phyloP scores from a whole-genome alignment of 192 early-diverging fungal species.

The Hyaloraphidium curvatum region DNA sequence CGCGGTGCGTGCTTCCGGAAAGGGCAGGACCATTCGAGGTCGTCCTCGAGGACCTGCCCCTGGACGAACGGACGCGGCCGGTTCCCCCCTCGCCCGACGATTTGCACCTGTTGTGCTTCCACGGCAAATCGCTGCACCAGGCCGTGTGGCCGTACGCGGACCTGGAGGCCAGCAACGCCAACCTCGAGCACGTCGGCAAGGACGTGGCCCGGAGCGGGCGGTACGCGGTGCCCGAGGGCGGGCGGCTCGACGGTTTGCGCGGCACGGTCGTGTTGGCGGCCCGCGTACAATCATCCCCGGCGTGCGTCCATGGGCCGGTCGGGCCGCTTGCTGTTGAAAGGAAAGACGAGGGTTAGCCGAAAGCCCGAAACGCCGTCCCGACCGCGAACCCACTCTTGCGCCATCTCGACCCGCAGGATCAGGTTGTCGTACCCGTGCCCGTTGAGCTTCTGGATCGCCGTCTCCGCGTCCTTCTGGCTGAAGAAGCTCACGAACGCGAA shows the following conservation, averaged over 20 bases:
- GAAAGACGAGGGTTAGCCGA: too few relatives aligned
- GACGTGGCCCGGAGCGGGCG: too few relatives aligned
- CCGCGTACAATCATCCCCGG: too few relatives aligned
- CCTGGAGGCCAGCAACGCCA: constrained; percentile 2
- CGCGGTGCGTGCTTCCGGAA: too few relatives aligned
- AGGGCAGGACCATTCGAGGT: neutral
- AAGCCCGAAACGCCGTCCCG: too few relatives aligned
- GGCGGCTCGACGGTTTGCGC: too few relatives aligned
- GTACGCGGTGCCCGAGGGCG: too few relatives aligned
- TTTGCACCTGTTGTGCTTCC: constrained; percentile 7
- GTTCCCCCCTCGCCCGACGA: too few relatives aligned
- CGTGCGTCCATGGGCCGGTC: too few relatives aligned
- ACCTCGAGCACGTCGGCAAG: constrained; percentile 5
- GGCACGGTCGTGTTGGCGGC: too few relatives aligned
- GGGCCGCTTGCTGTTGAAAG: too few relatives aligned
- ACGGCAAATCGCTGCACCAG: constrained; percentile 12
- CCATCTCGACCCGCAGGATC: constrained; percentile 80
- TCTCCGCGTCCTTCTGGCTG: constrained; percentile 59
- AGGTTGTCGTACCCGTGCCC: constrained; percentile 93
- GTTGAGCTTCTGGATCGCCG: constrained; percentile 67
- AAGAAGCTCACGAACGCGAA: constrained; percentile 87
- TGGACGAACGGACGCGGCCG: too few relatives aligned
- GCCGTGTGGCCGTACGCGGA: constrained; percentile 4
- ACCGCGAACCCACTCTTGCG: constrained; percentile 29
- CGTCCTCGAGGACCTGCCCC: neutral